Percentiles rank a stretch among this genome's conserved stretches.
phyloP scores from a whole-genome alignment of 23 red algal genomes.

The Rhodosorus marinus region DNA sequence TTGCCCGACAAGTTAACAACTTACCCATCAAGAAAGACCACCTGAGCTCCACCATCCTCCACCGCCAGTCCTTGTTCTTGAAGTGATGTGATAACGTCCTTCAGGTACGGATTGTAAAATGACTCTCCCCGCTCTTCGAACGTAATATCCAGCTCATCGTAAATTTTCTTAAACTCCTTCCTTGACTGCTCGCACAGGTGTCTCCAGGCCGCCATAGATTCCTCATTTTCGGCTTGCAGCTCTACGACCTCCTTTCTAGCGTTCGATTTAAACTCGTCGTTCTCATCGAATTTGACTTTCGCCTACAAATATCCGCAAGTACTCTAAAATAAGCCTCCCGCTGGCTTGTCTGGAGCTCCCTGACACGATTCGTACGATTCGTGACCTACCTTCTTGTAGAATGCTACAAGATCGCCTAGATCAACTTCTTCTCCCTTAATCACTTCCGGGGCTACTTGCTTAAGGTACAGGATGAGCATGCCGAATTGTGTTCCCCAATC shows the following conservation, averaged over 20 bases:
- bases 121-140: constrained; percentile 73
- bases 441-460: constrained; percentile 47
- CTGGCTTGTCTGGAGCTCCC: too few species aligned
- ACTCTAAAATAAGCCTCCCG: too few species aligned
- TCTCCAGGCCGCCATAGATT: constrained; percentile 63
- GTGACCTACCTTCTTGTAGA: constrained; percentile 76
- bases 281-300: constrained; percentile 74
- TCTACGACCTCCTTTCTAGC: constrained; percentile 70
- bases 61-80: constrained; percentile 44
- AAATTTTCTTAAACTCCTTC: constrained; percentile 86
- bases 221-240: constrained; percentile 70
- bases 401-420: constrained; percentile 89
- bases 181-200: constrained; percentile 68
- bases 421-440: constrained; percentile 4
- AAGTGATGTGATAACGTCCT: constrained; percentile 27
- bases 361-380: too few species aligned
- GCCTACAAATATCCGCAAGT: too few species aligned
- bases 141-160: constrained; percentile 64
- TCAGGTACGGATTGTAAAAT: constrained; percentile 89
- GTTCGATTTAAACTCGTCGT: constrained; percentile 62
- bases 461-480: constrained; percentile 81
- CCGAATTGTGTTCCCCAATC: constrained; percentile 99
- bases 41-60: constrained; percentile 57
- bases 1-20: too few species aligned
- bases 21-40: constrained; percentile 93